Conservation (phyloP, 331 rosid species). For the Malus hybrid region DNA sequence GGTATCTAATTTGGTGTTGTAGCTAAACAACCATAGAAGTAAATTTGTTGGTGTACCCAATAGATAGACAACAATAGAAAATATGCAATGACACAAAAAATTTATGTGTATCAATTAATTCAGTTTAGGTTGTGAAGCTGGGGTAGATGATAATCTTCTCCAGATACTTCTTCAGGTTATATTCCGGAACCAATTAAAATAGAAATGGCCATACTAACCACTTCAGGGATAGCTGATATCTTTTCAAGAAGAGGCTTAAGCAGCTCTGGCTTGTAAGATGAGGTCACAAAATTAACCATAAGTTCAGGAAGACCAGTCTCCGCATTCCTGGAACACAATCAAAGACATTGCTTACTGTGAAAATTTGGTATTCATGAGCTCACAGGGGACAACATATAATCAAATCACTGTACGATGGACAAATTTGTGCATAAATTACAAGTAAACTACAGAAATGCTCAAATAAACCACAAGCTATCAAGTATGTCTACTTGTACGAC, state of each 20-base stretch:
- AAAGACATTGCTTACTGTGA: constrained; percentile 4
- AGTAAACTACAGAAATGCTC: neutral
- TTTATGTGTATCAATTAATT: neutral
- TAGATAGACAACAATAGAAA: neutral
- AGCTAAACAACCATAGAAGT: neutral
- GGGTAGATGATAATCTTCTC: neutral
- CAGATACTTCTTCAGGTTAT: neutral
- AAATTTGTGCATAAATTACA: neutral
- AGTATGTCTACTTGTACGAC: neutral
- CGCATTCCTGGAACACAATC: constrained; percentile 46
- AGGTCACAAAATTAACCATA: constrained; percentile 95
- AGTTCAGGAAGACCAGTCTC: constrained; percentile 64
- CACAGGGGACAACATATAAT: neutral
- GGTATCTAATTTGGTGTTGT: neutral
- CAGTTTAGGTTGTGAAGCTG: neutral
- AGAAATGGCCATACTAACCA: constrained; percentile 50
- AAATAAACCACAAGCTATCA: neutral
- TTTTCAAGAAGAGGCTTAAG: constrained; percentile 64
- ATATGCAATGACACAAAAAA: neutral
- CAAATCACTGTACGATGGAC: neutral
- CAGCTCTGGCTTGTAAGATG: constrained; percentile 70
- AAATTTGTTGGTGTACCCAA: neutral
- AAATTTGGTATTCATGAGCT: neutral
- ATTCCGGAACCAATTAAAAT: constrained; percentile 5
- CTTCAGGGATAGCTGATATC: constrained; percentile 73